Percentiles rank a stretch among this genome's conserved stretches.
Conservation (phyloP, 768 basidiomycete species). For the Polyporus arcularius region DNA sequence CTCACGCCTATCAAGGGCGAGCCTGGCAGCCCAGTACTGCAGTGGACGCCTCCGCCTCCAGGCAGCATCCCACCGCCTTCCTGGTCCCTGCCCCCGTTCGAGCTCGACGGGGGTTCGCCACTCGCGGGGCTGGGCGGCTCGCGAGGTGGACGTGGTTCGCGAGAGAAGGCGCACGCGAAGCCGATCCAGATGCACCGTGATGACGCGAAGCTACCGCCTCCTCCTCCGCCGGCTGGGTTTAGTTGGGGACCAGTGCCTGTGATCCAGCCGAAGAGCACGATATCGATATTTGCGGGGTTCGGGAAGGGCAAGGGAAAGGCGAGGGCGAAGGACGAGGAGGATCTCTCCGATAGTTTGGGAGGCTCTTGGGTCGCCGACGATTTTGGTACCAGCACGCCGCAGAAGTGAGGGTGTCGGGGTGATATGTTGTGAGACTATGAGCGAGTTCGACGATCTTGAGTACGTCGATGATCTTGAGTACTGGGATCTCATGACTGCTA, state of each 20-base stretch:
- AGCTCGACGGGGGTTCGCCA: conserved; percentile 8
- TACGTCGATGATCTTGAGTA: background rate
- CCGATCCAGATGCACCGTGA: conserved; percentile 35
- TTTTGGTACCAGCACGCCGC: conserved; percentile 13
- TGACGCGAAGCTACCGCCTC: conserved; percentile 10
- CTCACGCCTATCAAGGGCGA: background rate
- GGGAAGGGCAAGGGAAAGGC: background rate
- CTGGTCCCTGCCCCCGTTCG: conserved; percentile 1
- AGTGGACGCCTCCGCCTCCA: conserved; percentile 1
- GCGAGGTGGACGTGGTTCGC: background rate
- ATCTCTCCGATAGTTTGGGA: conserved; percentile 1
- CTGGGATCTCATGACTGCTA: background rate
- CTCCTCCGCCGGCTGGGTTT: conserved; percentile 38
- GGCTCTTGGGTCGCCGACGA: conserved; percentile 19
- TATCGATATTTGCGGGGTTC: conserved; percentile 14
- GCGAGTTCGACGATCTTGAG: too few species aligned
- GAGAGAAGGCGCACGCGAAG: conserved; percentile 36
- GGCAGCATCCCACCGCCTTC: background rate
- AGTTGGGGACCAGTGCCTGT: conserved; percentile 67
- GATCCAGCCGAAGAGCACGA: conserved; percentile 19
- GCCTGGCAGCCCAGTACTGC: background rate
- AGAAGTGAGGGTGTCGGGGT: background rate
- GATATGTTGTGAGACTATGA: background rate
- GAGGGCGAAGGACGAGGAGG: background rate
- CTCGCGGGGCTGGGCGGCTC: conserved; percentile 5